These are phyloP conservation scores for Neoboletus subvelutipes DNA, from an alignment of 768 basidiomycete genomes.

Conservation along the genomic window DNA sequence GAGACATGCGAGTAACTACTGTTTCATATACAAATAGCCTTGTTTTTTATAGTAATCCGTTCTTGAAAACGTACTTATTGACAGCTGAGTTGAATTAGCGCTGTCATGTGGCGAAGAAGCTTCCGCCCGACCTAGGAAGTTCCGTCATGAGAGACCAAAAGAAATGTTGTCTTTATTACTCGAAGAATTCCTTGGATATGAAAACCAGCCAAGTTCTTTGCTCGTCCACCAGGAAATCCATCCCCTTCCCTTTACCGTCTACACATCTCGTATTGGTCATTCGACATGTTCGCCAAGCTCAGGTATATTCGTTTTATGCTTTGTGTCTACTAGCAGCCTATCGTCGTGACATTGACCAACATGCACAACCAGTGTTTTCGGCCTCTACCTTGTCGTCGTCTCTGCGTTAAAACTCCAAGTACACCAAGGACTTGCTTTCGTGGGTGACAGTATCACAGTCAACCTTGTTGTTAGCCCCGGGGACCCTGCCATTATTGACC, in stretches of 20 bases:
- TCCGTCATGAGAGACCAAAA: too few relatives aligned
- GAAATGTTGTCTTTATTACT: background rate
- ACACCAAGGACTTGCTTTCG: rapidly evolving
- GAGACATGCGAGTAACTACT: too few relatives aligned
- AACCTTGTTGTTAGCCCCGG: background rate
- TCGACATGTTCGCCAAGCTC: background rate
- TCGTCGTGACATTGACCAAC: background rate
- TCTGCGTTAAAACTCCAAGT: background rate
- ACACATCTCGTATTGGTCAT: too few relatives aligned
- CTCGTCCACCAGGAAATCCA: background rate
- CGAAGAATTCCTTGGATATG: background rate
- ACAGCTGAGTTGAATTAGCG: too few relatives aligned
- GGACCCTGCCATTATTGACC: background rate
- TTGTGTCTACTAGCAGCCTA: background rate
- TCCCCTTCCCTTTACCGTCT: background rate
- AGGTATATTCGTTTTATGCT: background rate
- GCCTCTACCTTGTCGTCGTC: background rate
- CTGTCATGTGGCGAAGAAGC: too few relatives aligned
- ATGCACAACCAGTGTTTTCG: background rate
- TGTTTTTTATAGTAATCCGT: too few relatives aligned
- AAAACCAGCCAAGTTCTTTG: background rate
- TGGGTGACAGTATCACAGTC: rapidly evolving
- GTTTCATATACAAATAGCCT: too few relatives aligned
- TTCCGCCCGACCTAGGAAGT: too few relatives aligned
- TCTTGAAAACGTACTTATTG: too few relatives aligned